A percentile compares a stretch with the other conserved stretches of the same genome.
phyloP scores from a whole-genome alignment of 495 filamentous ascomycete genomes.

The Tuber indicum region DNA sequence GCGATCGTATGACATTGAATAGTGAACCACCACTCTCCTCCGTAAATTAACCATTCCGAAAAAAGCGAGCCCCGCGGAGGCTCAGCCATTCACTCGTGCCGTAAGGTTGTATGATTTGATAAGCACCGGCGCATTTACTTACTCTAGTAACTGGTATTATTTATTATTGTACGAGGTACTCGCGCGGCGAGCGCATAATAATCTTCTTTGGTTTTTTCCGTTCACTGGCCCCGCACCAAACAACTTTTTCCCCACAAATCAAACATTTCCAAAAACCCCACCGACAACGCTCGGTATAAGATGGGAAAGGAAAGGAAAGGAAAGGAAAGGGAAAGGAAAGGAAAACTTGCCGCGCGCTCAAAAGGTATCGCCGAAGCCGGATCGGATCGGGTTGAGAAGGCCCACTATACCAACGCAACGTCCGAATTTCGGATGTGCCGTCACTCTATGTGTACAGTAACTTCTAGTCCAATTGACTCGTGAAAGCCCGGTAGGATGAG shows the following conservation, averaged over 20 bases:
- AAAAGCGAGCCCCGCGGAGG: not conserved
- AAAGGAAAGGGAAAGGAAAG: not conserved
- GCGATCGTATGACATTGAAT: not conserved
- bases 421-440: not conserved
- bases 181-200: not conserved
- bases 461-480: not conserved
- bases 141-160: too few species aligned
- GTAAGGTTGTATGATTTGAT: not conserved
- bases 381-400: too few species aligned
- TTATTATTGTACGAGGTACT: not conserved
- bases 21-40: not conserved
- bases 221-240: not conserved
- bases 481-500: not conserved
- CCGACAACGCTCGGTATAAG: too few species aligned
- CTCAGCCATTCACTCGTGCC: not conserved
- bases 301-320: not conserved
- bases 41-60: not conserved
- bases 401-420: too few species aligned
- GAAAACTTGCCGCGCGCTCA: not conserved
- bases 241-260: not conserved
- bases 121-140: not conserved
- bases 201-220: not conserved
- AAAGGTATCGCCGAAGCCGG: too few species aligned
- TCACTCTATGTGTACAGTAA: too few species aligned
- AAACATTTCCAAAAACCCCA: not conserved